phyloP scores from a whole-genome alignment of 371 early-diverging fungal genomes.

The Syncephalastrum racemosum region DNA sequence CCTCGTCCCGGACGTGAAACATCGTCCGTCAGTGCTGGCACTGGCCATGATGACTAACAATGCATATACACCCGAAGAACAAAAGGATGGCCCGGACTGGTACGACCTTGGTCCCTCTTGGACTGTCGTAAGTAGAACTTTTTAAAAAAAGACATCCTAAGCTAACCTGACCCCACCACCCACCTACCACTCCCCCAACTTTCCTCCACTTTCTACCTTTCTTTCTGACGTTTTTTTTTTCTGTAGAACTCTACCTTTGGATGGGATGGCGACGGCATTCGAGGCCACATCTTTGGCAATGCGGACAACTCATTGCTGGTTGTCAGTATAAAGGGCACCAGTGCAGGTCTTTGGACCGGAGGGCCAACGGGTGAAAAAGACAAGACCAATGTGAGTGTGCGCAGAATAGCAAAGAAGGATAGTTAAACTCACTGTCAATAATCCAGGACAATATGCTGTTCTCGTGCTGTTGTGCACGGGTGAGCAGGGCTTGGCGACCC shows the following conservation, averaged over 20 bases:
- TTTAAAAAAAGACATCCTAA: neutral
- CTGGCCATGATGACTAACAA: constrained; percentile 79
- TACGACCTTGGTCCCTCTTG: constrained; percentile 76
- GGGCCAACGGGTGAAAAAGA: constrained; percentile 80
- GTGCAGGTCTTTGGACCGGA: constrained; percentile 70
- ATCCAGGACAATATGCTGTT: constrained; percentile 89
- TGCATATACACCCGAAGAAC: constrained; percentile 57
- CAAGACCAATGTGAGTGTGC: constrained; percentile 70
- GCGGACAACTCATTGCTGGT: constrained; percentile 68
- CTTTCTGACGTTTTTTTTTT: neutral
- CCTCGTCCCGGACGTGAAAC: constrained; percentile 67
- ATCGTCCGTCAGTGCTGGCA: constrained; percentile 66
- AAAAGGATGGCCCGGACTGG: constrained; percentile 56
- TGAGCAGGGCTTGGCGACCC: constrained; percentile 80
- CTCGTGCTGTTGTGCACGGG: constrained; percentile 95
- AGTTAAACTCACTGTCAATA: neutral
- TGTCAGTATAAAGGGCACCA: constrained; percentile 92
- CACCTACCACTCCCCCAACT: neutral
- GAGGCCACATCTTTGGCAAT: constrained; percentile 90
- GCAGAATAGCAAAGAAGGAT: no score
- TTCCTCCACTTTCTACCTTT: neutral
- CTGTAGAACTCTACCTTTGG: constrained; percentile 77
- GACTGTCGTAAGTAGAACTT: constrained; percentile 42
- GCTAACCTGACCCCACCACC: neutral
- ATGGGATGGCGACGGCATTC: constrained; percentile 83